Evolutionary conservation across 2,329 filamentous ascomycete species (phyloP).

Genomic region (Microsporum audouinii): DNA sequence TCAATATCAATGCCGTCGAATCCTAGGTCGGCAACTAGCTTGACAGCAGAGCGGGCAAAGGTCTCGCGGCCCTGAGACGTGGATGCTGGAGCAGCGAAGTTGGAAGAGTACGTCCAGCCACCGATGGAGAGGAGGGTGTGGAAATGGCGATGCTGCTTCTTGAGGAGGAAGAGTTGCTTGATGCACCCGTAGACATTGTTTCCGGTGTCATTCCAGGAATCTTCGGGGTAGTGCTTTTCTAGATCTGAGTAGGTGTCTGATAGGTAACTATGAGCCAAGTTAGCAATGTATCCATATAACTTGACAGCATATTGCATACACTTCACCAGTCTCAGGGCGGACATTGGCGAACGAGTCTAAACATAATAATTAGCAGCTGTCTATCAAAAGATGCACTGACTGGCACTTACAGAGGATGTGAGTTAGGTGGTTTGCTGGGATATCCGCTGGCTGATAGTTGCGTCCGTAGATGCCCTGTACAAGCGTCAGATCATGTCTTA

Average conservation of each 20-base stretch:
- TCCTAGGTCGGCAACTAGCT: conserved; percentile 64
- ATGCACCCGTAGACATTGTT: conserved; percentile 65
- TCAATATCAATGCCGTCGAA: conserved; percentile 44
- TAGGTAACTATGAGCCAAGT: conserved; percentile 31
- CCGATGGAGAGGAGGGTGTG: conserved; percentile 76
- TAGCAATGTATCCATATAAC: background rate
- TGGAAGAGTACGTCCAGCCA: conserved; percentile 65
- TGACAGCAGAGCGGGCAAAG: conserved; percentile 60
- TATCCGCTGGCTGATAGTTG: conserved; percentile 70
- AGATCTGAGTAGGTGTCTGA: conserved; percentile 59
- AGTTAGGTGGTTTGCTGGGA: conserved; percentile 70
- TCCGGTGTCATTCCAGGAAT: conserved; percentile 57
- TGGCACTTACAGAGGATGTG: conserved; percentile 55
- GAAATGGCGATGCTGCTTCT: conserved; percentile 62
- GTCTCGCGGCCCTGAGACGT: conserved; percentile 46
- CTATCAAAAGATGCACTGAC: background rate
- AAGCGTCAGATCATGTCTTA: background rate
- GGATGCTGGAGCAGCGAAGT: conserved; percentile 58
- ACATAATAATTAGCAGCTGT: background rate
- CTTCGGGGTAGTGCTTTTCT: conserved; percentile 57
- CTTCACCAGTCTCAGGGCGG: conserved; percentile 64
- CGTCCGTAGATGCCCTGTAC: conserved; percentile 68
- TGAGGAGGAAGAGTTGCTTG: conserved; percentile 65
- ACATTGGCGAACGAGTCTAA: conserved; percentile 78
- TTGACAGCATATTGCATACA: conserved; percentile 35